Evolutionary conservation across 345 rosid species (phyloP).

Genomic region (Xanthoceras sorbifolium): DNA sequence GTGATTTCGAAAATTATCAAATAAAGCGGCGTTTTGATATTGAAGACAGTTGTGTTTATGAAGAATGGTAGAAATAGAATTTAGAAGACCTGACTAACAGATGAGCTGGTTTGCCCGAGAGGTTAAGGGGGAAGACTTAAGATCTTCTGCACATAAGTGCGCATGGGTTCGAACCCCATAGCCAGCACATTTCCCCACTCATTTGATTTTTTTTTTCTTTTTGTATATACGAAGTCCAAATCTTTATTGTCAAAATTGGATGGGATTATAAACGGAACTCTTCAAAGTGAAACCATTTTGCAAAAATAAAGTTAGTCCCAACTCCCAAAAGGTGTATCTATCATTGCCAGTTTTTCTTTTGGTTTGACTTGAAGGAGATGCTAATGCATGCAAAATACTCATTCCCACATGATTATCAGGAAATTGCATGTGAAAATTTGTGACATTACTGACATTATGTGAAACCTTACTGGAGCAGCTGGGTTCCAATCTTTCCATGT

Average conservation of each 20-base stretch:
- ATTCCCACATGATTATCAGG: slow-evolving; percentile 8
- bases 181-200: slow-evolving; percentile 27
- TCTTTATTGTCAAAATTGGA: too few relatives aligned
- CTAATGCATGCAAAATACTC: neutral
- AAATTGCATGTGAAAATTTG: slow-evolving; percentile 19
- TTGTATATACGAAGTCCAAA: too few relatives aligned
- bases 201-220: too few relatives aligned
- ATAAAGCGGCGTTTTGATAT: too few relatives aligned
- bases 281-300: neutral
- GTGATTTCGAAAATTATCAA: too few relatives aligned
- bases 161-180: slow-evolving; percentile 55
- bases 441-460: neutral
- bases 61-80: too few relatives aligned
- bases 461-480: neutral
- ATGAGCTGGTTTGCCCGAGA: slow-evolving; percentile 55
- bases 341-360: neutral
- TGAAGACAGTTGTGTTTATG: too few relatives aligned
- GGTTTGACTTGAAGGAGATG: neutral
- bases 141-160: slow-evolving; percentile 52
- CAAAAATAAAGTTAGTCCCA: neutral
- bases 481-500: slow-evolving; percentile 4
- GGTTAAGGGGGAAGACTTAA: slow-evolving; percentile 62
- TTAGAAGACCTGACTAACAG: neutral
- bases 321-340: neutral
- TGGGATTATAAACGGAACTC: neutral